Evolutionary conservation across 2,329 filamentous ascomycete species (phyloP), one percentile per base, ranked within the genome.

Genomic region (Apiospora pterosperma): DNA sequence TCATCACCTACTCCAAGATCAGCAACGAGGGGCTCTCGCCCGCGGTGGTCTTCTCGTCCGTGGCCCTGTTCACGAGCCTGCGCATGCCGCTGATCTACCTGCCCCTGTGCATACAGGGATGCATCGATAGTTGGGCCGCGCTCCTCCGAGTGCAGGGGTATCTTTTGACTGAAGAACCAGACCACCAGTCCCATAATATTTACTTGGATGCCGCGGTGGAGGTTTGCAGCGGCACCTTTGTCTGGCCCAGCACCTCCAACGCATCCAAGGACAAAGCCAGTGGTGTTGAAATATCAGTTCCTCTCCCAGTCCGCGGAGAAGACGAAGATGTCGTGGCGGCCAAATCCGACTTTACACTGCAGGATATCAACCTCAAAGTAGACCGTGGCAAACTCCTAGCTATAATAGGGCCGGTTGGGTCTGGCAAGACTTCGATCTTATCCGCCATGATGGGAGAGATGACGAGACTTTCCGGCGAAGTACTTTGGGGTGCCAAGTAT

Each of bases 401-500:
- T 59, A 89, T 92, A 21, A 96, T 96, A 72, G 92, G 92, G 14
- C 85, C 86, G 21, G 92, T 96, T 2, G 92, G 92, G 0, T 92
- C 90, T 65, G 94, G 94, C 14, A 97, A 97, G 79, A 94, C 86
- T 62, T 97, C 93, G 0, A 79, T 97, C 1, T 85, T 97, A 4
- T 91, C 92, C 34, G 93, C 94, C 1, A 79, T 97, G 48, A 93
- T 93, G 0, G 94, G 94, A 36, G 94, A 97, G 67, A 97, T 97
- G 94, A 88, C 92, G 48, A 90, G 89, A 4, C 36, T 31, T 4
- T 34, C 55, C 5, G 55, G 55, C 25, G n/a, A 91, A 0, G 79
- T 77, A 7, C 92, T 85, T 0, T 85, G 94, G 72, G 91, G 93
- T 36, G 91, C 91, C 0, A 88, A 87, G 4, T 84, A 93, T 64